Conservation (phyloP, 306 rosid genomes). For the Cicer bijugum region DNA sequence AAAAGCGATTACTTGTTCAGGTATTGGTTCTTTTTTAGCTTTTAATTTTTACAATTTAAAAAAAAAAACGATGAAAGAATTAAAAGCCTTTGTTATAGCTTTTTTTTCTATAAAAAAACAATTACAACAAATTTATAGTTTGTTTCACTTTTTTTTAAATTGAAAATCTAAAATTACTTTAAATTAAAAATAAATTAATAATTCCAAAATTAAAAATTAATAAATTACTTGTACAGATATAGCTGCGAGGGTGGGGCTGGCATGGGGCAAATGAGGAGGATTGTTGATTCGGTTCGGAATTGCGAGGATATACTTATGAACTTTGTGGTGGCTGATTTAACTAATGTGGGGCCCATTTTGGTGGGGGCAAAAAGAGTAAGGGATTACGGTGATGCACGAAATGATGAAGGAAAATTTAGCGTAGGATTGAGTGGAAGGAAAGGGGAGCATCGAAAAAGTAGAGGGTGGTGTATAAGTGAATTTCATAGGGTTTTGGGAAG, state of each 20-base stretch:
- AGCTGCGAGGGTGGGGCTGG: conserved; percentile 64
- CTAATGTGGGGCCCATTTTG: conserved; percentile 66
- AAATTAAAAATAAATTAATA: no score
- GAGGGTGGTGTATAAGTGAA: conserved; percentile 74
- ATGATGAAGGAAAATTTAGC: conserved; percentile 42
- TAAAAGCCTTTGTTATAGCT: no score
- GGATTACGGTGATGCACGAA: conserved; percentile 81
- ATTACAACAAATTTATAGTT: no score
- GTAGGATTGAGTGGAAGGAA: conserved; percentile 78
- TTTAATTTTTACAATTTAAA: no score
- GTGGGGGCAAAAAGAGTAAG: conserved; percentile 69
- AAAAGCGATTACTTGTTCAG: conserved; percentile 52
- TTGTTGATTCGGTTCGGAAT: conserved; percentile 60
- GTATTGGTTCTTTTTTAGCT: conserved; percentile 26
- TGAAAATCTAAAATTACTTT: no score
- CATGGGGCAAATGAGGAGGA: conserved; percentile 57
- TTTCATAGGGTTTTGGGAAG: conserved; percentile 69
- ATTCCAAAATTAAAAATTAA: no score
- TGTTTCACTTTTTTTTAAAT: no score
- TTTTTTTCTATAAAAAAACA: no score
- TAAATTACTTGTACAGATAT: neutral
- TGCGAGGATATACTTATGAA: conserved; percentile 95
- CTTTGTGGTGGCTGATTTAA: conserved; percentile 67
- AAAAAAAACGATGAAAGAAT: no score
- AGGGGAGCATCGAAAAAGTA: conserved; percentile 74